Evolutionary conservation across 2,329 filamentous ascomycete species (phyloP).

Genomic region (Ceratocystis papillata): DNA sequence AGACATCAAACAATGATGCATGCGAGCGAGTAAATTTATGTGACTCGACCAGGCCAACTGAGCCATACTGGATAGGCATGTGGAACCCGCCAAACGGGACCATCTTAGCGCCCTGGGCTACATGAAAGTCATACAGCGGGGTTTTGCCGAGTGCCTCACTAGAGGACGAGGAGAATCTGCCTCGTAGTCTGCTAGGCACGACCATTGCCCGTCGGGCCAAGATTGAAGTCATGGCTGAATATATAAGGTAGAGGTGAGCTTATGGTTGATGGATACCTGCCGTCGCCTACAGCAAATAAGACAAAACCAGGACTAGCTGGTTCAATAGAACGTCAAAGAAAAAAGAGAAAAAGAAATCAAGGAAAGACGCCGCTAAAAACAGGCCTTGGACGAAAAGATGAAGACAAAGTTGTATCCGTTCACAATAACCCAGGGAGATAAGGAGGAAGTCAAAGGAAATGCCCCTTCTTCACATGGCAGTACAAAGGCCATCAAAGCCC

Average conservation of each 20-base stretch:
- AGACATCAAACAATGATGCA: constrained; percentile 88
- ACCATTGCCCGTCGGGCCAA: constrained; percentile 18
- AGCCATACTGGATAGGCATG: constrained; percentile 85
- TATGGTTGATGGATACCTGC: not conserved
- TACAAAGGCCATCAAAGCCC: not conserved
- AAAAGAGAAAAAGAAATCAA: not conserved
- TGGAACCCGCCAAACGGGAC: constrained; percentile 88
- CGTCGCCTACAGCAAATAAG: not conserved
- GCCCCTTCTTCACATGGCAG: not conserved
- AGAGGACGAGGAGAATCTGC: constrained; percentile 24
- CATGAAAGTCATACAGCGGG: constrained; percentile 66
- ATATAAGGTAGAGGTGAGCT: not conserved
- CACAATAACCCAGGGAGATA: not conserved
- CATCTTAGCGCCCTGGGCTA: constrained; percentile 76
- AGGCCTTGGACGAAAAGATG: not conserved
- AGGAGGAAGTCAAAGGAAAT: not conserved
- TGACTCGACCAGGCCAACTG: constrained; percentile 67
- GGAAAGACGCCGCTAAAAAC: not conserved
- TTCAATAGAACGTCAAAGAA: not conserved
- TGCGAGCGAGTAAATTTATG: constrained; percentile 83
- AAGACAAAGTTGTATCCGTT: not conserved
- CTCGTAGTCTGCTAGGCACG: constrained; percentile 17
- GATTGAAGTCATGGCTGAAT: constrained; percentile 20
- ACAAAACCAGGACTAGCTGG: not conserved
- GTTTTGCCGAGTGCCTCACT: constrained; percentile 46